Percentiles rank a stretch among this genome's conserved stretches.
Conservation (phyloP, 2,329 filamentous ascomycete species). For the Myriosclerotinia scirpicola region DNA sequence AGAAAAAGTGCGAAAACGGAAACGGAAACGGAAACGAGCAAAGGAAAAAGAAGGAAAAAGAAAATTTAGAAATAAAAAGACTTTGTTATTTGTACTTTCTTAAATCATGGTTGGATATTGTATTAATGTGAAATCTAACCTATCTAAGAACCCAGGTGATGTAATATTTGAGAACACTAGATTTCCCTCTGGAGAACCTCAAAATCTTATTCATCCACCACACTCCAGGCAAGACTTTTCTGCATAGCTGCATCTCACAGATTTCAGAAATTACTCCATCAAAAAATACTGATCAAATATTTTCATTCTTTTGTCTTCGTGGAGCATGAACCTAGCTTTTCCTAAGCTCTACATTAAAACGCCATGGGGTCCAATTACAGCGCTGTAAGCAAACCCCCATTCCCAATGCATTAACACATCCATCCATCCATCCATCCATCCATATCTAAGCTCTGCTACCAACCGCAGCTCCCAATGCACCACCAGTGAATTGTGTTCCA, state of each 20-base stretch:
- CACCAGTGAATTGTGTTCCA: slow-evolving; percentile 79
- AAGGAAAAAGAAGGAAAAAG: not conserved
- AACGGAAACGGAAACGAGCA: not conserved
- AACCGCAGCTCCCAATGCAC: slow-evolving; percentile 70
- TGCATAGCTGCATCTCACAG: not conserved
- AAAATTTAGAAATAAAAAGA: not conserved
- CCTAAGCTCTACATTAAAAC: slow-evolving; percentile 39
- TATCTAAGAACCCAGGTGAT: not conserved
- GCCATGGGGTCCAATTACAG: slow-evolving; percentile 37
- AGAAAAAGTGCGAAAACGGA: not conserved
- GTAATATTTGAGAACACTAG: no score
- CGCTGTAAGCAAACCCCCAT: slow-evolving; percentile 35
- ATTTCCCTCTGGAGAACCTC: not conserved
- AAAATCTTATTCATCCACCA: not conserved
- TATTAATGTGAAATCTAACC: not conserved
- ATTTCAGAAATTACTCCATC: not conserved
- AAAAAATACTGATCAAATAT: slow-evolving; percentile 3
- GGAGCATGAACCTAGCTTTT: slow-evolving; percentile 33
- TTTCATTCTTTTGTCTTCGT: slow-evolving; percentile 18
- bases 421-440: slow-evolving; percentile 25
- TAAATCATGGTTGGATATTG: not conserved
- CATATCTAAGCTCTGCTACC: slow-evolving; percentile 49
- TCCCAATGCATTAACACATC: slow-evolving; percentile 40
- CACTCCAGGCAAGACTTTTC: not conserved
- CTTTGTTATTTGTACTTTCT: not conserved